These are phyloP conservation scores for Aspergillus hancockii DNA, from an alignment of 495 filamentous ascomycete genomes.

Conservation along the genomic window DNA sequence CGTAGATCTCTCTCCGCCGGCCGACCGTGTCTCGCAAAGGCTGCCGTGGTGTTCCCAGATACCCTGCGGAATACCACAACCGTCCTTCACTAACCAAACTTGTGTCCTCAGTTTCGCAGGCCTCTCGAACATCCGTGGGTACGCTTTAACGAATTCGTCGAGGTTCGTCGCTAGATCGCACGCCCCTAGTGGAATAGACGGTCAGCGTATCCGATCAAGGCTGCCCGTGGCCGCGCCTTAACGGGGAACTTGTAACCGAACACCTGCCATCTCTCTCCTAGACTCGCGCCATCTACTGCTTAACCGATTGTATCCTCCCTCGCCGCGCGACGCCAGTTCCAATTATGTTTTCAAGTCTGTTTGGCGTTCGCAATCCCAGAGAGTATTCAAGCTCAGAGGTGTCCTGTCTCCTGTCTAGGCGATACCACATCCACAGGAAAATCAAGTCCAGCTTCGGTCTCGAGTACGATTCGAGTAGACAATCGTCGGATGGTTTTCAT, in stretches of 20 bases:
- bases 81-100: neutral
- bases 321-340: neutral
- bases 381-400: slow-evolving; percentile 9
- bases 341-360: slow-evolving; percentile 5
- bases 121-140: neutral
- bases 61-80: neutral
- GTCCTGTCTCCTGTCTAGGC: slow-evolving; percentile 9
- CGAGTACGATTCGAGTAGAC: slow-evolving; percentile 9
- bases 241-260: neutral
- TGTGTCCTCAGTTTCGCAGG: neutral
- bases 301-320: slow-evolving; percentile 6
- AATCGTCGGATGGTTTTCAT: slow-evolving; percentile 10
- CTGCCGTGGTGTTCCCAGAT: slow-evolving; percentile 2
- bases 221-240: slow-evolving; percentile 1
- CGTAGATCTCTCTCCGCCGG: neutral
- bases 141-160: neutral
- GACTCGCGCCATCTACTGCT: neutral
- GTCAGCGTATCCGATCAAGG: neutral
- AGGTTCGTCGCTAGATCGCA: neutral
- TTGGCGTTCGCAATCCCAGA: neutral
- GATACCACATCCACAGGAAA: slow-evolving; percentile 4
- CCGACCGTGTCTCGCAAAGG: slow-evolving; percentile 5
- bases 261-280: neutral
- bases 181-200: neutral
- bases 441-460: slow-evolving; percentile 8